Base-by-base conservation (phyloP, 257 asterid genomes). In the Gynochthodes officinalis region DNA sequence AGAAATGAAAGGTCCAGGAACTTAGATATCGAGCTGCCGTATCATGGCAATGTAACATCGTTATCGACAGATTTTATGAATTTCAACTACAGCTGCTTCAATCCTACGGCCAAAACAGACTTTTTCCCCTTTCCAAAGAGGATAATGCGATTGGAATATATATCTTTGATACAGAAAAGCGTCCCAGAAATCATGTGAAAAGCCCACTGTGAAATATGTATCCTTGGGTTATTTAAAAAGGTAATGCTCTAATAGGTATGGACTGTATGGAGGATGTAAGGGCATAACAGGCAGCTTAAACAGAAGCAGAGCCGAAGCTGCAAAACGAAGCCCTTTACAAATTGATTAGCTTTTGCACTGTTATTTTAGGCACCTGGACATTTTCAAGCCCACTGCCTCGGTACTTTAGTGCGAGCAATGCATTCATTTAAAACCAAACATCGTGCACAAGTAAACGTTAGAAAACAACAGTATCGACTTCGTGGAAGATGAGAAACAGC, bases 241-340 rank as follows among this genome's bases (percentile, higher is more conserved):
- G n/a, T n/a, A n/a, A n/a, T n/a, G n/a, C n/a, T n/a, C n/a, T n/a
- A n/a, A n/a, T n/a, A n/a, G n/a, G n/a, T n/a, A n/a, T 54, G 19
- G n/a, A n/a, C n/a, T n/a, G n/a, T n/a, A n/a, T n/a, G n/a, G 57
- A 46, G 11, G 27, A 58, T 72, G 32, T 77, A 66, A 46, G 70
- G 74, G 64, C 66, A 49, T 54, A 71, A 77, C 81, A 77, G 77
- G 77, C 81, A 77, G 71, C 70, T 43, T 72, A 66, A 55, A 44
- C 74, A 52, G 46, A 27, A 30, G 48, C 49, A 35, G 21, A 7
- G 32, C n/a, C 50, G 72, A 70, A 27, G 76, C 77, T 72, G 81
- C 81, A 77, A 77, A 77, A 77, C 77, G 81, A 69, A 57, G 70
- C 77, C 77, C 77, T 46, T 27, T 10, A 0, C 18, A 15, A 19